Evolutionary conservation across 495 filamentous ascomycete genomes (phyloP).

Genomic region (Cercophora scortea): DNA sequence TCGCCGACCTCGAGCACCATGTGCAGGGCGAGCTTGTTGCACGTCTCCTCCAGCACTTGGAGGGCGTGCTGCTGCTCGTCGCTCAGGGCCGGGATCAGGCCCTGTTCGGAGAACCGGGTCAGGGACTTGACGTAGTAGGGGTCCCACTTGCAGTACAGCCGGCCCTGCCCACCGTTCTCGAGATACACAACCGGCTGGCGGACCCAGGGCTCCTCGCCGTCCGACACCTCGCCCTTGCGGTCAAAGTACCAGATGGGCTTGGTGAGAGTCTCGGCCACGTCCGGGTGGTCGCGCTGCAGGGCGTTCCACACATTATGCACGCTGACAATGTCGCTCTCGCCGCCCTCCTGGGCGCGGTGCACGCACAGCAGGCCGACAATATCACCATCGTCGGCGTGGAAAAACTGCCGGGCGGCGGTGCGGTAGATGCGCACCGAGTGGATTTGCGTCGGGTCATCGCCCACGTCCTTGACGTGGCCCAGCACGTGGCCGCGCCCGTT

Average conservation of each 20-base stretch:
- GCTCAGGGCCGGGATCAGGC: slow-evolving; percentile 60
- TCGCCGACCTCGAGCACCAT: slow-evolving; percentile 76
- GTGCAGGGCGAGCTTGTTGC: slow-evolving; percentile 56
- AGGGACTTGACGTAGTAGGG: slow-evolving; percentile 70
- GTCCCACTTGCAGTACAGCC: slow-evolving; percentile 61
- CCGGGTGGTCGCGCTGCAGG: slow-evolving; percentile 65
- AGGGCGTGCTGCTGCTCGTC: slow-evolving; percentile 56
- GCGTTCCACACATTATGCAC: slow-evolving; percentile 78
- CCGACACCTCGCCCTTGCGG: slow-evolving; percentile 76
- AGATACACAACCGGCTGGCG: slow-evolving; percentile 67
- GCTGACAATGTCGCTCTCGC: slow-evolving; percentile 76
- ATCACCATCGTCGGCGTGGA: slow-evolving; percentile 77
- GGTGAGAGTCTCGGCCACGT: slow-evolving; percentile 66
- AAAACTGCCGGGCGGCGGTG: slow-evolving; percentile 72
- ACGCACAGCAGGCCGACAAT: slow-evolving; percentile 83
- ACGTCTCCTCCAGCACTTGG: slow-evolving; percentile 58
- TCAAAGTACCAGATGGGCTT: slow-evolving; percentile 89
- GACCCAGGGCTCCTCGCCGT: slow-evolving; percentile 71
- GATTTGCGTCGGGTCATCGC: slow-evolving; percentile 72
- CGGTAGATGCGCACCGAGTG: slow-evolving; percentile 83
- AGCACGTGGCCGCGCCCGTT: slow-evolving; percentile 84
- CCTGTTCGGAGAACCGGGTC: slow-evolving; percentile 54
- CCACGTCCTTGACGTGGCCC: slow-evolving; percentile 85
- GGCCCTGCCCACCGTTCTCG: slow-evolving; percentile 38
- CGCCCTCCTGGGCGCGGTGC: slow-evolving; percentile 67